These are phyloP conservation scores for Dothistroma pini DNA, from an alignment of 2,329 filamentous ascomycete genomes.

Conservation along the genomic window DNA sequence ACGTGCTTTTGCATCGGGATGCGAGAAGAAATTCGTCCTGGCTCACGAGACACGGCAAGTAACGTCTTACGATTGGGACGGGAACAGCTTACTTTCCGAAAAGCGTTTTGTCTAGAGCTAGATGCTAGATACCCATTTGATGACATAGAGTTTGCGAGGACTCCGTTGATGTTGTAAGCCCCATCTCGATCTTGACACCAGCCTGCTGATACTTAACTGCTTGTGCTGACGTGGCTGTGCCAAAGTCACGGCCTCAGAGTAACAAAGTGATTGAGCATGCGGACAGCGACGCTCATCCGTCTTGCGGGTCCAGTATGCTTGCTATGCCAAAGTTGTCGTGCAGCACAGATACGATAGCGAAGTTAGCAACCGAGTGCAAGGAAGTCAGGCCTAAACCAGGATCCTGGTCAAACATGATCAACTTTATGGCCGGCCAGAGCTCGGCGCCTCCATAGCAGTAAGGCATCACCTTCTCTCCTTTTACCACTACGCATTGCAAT, in stretches of 20 bases:
- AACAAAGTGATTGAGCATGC: too few relatives aligned
- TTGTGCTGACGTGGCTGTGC: background rate
- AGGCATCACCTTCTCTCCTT: too few relatives aligned
- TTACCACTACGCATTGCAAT: too few relatives aligned
- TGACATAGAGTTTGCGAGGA: background rate
- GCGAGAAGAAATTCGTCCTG: background rate
- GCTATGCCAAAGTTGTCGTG: too few relatives aligned
- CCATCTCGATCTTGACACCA: background rate
- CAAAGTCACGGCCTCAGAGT: background rate
- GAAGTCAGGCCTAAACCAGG: too few relatives aligned
- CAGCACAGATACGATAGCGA: too few relatives aligned
- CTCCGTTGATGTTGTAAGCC: background rate
- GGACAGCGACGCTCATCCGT: too few relatives aligned
- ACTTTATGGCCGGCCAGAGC: too few relatives aligned
- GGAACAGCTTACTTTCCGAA: slow-evolving; percentile 3
- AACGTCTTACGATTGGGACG: slow-evolving; percentile 6
- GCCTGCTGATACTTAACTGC: background rate
- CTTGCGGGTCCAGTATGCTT: too few relatives aligned
- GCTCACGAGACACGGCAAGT: slow-evolving; percentile 8
- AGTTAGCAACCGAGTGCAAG: too few relatives aligned
- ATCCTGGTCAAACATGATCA: too few relatives aligned
- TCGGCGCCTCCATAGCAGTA: too few relatives aligned
- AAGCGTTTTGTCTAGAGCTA: slow-evolving; percentile 9
- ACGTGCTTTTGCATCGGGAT: background rate
- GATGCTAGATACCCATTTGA: slow-evolving; percentile 11